A percentile compares a stretch with the other conserved stretches of the same genome.
Evolutionary conservation across 345 rosid species (phyloP).

Genomic region (Aquilaria sinensis): DNA sequence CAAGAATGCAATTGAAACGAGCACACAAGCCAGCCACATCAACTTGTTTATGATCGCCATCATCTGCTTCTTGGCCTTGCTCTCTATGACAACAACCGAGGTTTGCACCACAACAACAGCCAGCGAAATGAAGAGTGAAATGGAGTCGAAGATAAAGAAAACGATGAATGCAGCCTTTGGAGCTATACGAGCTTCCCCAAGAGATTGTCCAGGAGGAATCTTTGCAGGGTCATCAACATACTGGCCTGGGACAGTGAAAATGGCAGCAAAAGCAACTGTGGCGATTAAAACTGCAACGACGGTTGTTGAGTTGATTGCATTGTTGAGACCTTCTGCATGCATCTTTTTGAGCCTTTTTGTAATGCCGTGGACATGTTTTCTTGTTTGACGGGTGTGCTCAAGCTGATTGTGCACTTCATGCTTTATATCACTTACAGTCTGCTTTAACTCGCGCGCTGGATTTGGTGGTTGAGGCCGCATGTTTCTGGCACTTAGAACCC

Average conservation of each 20-base stretch:
- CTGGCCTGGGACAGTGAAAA: conserved; percentile 90
- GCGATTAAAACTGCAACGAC: conserved; percentile 94
- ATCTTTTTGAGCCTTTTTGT: conserved; percentile 82
- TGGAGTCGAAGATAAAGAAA: conserved; percentile 75
- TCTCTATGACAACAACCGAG: conserved; percentile 86
- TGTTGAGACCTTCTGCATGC: conserved; percentile 90
- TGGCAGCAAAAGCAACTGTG: conserved; percentile 91
- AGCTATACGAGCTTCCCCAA: conserved; percentile 83
- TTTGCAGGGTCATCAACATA: conserved; percentile 45
- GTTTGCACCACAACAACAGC: conserved; percentile 96
- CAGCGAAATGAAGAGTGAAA: conserved; percentile 87
- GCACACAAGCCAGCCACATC: conserved; percentile 94
- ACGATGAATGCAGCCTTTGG: conserved; percentile 57
- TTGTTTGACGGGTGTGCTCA: conserved; percentile 84
- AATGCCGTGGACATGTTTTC: conserved; percentile 79
- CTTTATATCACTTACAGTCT: conserved; percentile 92
- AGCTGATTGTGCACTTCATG: conserved; percentile 90
- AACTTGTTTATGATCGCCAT: conserved; percentile 90
- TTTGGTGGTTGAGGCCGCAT: conserved; percentile 42
- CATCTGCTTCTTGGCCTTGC: conserved; percentile 93
- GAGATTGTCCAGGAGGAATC: conserved; percentile 35
- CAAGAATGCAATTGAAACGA: conserved; percentile 68
- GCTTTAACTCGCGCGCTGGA: conserved; percentile 76
- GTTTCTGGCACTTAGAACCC: conserved; percentile 62
- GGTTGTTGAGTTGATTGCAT: conserved; percentile 89